phyloP scores from a whole-genome alignment of 805 yeast genomes.

The Lipomyces lipofer region DNA sequence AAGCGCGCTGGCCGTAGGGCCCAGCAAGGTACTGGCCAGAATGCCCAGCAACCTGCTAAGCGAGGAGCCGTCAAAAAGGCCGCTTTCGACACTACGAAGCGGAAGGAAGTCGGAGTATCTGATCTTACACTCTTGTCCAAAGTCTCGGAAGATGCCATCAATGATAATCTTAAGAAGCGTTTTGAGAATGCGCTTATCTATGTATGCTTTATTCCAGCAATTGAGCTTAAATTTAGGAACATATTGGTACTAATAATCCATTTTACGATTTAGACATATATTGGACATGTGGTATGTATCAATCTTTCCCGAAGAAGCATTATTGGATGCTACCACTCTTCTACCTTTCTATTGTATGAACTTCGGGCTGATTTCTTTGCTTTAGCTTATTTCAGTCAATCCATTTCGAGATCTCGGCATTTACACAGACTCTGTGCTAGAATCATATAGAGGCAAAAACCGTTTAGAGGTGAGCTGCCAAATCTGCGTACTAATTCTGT shows the following conservation, averaged over 20 bases:
- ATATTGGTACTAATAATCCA: too few species aligned
- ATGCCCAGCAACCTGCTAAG: conserved; percentile 33
- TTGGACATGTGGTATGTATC: conserved; percentile 42
- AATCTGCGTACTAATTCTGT: neutral
- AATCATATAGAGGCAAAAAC: conserved; percentile 84
- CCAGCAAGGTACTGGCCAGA: conserved; percentile 34
- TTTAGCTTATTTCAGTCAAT: conserved; percentile 78
- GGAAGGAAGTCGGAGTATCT: conserved; percentile 97
- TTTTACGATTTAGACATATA: conserved; percentile 37
- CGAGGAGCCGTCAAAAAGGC: conserved; percentile 65
- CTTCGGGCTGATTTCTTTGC: too few species aligned
- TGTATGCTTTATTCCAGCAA: too few species aligned
- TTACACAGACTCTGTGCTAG: conserved; percentile 75
- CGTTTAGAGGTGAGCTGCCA: conserved; percentile 65
- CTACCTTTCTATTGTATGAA: too few species aligned
- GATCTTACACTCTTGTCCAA: conserved; percentile 87
- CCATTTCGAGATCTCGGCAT: conserved; percentile 97
- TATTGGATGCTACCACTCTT: too few species aligned
- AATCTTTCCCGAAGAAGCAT: neutral
- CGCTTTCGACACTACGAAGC: conserved; percentile 84
- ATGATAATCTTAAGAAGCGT: conserved; percentile 84
- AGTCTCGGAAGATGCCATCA: conserved; percentile 88
- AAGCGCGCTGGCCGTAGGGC: conserved; percentile 33
- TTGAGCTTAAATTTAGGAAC: too few species aligned
- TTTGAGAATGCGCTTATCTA: conserved; percentile 88